phyloP scores from a whole-genome alignment of 371 early-diverging fungal species.

The Scutellospora calospora region DNA sequence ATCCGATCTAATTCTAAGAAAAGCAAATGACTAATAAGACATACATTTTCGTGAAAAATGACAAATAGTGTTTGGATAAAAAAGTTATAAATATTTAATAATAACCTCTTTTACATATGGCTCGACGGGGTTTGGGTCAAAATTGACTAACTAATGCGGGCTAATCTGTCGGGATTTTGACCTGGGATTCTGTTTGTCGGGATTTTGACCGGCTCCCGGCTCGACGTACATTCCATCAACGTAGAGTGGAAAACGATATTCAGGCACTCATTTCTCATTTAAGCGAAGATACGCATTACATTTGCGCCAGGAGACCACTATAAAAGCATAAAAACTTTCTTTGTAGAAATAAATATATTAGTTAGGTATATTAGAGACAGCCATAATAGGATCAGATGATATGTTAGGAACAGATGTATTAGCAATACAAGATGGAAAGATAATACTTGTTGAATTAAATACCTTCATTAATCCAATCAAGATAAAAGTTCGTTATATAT shows the following conservation, averaged over 20 bases:
- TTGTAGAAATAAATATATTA: conserved; percentile 49
- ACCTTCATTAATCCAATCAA: conserved; percentile 98
- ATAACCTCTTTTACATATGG: too few species aligned
- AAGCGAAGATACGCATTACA: conserved; percentile 86
- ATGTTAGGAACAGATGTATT: not conserved
- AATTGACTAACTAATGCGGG: too few species aligned
- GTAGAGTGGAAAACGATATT: conserved; percentile 77
- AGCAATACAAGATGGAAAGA: not conserved
- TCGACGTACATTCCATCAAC: conserved; percentile 55
- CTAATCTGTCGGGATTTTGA: too few species aligned
- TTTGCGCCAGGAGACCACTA: conserved; percentile 94
- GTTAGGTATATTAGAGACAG: not conserved
- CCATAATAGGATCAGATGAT: not conserved
- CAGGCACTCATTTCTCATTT: conserved; percentile 86
- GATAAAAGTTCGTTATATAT: too few species aligned
- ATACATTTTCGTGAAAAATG: too few species aligned
- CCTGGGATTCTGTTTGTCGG: too few species aligned
- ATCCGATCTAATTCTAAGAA: too few species aligned
- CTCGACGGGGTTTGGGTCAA: too few species aligned
- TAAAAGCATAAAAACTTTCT: conserved; percentile 89
- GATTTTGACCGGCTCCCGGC: too few species aligned
- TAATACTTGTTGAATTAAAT: not conserved
- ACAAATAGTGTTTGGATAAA: too few species aligned
- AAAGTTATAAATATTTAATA: too few species aligned
- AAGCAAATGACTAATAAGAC: too few species aligned